A percentile compares a stretch with the other conserved stretches of the same genome.
These are phyloP conservation scores for Dissophora ornata DNA, from an alignment of 192 early-diverging fungal species.

Conservation along the genomic window DNA sequence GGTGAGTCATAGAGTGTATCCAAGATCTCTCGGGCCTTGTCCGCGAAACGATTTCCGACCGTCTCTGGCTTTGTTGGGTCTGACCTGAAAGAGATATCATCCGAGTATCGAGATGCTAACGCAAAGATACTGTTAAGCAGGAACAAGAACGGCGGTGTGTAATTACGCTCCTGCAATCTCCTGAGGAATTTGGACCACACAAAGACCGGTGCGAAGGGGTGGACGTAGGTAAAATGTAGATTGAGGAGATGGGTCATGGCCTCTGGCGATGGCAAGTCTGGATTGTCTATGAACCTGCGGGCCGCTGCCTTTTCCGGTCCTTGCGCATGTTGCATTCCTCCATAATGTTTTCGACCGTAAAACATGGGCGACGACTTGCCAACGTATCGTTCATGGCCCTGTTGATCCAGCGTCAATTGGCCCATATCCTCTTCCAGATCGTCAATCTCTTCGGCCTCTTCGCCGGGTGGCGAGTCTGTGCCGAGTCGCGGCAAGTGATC, in stretches of 20 bases:
- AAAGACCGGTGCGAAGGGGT: slow-evolving; percentile 76
- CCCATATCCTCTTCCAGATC: slow-evolving; percentile 70
- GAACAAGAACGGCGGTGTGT: slow-evolving; percentile 55
- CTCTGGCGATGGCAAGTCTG: slow-evolving; percentile 68
- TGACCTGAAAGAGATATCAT: slow-evolving; percentile 54
- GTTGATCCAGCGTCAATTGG: slow-evolving; percentile 73
- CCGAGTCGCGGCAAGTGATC: slow-evolving; percentile 16
- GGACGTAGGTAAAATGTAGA: slow-evolving; percentile 74
- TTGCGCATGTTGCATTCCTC: slow-evolving; percentile 31
- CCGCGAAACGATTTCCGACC: slow-evolving; percentile 67
- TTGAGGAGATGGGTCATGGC: slow-evolving; percentile 69
- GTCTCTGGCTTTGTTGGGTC: slow-evolving; percentile 55
- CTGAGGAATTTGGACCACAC: slow-evolving; percentile 63
- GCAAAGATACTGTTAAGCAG: slow-evolving; percentile 68
- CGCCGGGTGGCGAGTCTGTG: slow-evolving; percentile 12
- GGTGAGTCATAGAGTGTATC: slow-evolving; percentile 74
- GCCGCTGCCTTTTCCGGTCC: slow-evolving; percentile 1
- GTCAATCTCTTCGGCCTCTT: slow-evolving; percentile 37
- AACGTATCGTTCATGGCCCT: slow-evolving; percentile 75
- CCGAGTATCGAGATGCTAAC: slow-evolving; percentile 58
- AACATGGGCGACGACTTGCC: slow-evolving; percentile 76
- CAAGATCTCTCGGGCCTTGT: slow-evolving; percentile 75
- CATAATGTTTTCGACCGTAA: slow-evolving; percentile 64
- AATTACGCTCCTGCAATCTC: slow-evolving; percentile 39
- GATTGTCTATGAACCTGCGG: slow-evolving; percentile 34